Evolutionary conservation across 148 eudicot species (phyloP).

Genomic region (Diospyros kaki): DNA sequence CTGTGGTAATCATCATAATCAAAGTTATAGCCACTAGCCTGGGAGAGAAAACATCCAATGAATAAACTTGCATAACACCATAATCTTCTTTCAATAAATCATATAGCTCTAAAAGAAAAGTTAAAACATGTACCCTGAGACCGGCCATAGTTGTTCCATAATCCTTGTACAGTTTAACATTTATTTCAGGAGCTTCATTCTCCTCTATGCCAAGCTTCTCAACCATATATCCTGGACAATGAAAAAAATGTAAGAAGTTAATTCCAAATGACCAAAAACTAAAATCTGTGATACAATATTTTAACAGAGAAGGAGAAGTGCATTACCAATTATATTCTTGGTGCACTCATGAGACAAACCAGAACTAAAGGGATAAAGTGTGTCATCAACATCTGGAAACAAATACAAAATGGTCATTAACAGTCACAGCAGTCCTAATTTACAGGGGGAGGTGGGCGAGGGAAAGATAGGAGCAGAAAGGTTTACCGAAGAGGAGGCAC

Average conservation of each 20-base stretch:
- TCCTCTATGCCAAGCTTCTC: constrained; percentile 70
- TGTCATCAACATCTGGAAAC: constrained; percentile 86
- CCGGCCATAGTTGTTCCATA: constrained; percentile 99
- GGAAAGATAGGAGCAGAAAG: background rate
- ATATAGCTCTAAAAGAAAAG: background rate
- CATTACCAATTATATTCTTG: constrained; percentile 71
- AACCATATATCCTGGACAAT: constrained; percentile 61
- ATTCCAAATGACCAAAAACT: background rate
- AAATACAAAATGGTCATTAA: background rate
- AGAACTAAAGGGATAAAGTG: constrained; percentile 81
- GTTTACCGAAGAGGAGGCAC: constrained; percentile 81
- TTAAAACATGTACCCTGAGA: constrained; percentile 49
- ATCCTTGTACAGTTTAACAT: constrained; percentile 59
- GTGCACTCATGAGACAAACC: constrained; percentile 59
- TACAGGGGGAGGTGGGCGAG: too few relatives aligned
- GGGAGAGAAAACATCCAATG: constrained; percentile 12
- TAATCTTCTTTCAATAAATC: background rate
- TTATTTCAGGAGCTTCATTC: constrained; percentile 49
- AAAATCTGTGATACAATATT: background rate
- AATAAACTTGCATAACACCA: background rate
- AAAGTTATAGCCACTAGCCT: constrained; percentile 90
- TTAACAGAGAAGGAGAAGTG: background rate
- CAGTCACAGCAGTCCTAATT: background rate
- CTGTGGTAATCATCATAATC: constrained; percentile 91
- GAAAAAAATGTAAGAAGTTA: constrained; percentile 3